phyloP scores from a whole-genome alignment of 352 stramenopile species.

The Phytopythium cucurbitacearum region DNA sequence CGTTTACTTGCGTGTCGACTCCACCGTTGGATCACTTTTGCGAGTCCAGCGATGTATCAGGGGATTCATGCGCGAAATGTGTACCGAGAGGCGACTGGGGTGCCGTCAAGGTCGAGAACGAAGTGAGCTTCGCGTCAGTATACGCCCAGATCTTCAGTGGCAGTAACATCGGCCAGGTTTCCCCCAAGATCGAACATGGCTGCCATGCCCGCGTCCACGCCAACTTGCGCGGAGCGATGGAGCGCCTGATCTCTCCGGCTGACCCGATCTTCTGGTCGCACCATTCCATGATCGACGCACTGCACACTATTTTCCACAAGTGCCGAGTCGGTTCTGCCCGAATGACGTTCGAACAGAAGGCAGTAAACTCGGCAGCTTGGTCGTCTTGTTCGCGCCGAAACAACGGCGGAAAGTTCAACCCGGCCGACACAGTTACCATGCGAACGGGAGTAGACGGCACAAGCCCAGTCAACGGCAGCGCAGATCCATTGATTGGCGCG shows the following conservation, averaged over 20 bases:
- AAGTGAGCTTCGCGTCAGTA: conserved; percentile 38
- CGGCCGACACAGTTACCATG: conserved; percentile 35
- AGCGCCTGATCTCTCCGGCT: conserved; percentile 32
- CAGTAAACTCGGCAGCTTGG: conserved; percentile 33
- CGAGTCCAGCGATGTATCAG: conserved; percentile 17
- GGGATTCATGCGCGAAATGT: conserved; percentile 28
- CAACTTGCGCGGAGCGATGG: conserved; percentile 39
- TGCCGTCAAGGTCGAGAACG: conserved; percentile 15
- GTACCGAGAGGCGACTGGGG: conserved; percentile 47
- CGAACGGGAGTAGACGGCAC: conserved; percentile 29
- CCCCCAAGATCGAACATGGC: conserved; percentile 32
- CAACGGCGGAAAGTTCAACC: conserved; percentile 27
- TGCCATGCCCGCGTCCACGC: conserved; percentile 61
- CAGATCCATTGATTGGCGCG: conserved; percentile 30
- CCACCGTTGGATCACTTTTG: conserved; percentile 56
- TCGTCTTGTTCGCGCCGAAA: conserved; percentile 34
- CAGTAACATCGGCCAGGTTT: conserved; percentile 53
- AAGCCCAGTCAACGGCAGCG: conserved; percentile 28
- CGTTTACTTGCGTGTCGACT: conserved; percentile 30
- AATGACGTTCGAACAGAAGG: conserved; percentile 48
- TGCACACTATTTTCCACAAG: conserved; percentile 75
- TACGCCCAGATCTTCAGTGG: conserved; percentile 41
- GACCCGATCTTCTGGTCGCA: conserved; percentile 81
- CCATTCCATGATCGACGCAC: conserved; percentile 57
- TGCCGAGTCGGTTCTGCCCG: conserved; percentile 41